A percentile compares a stretch with the other conserved stretches of the same genome.
Evolutionary conservation across 1,139 yeast species (phyloP).

Genomic region (Candida labiduridarum): DNA sequence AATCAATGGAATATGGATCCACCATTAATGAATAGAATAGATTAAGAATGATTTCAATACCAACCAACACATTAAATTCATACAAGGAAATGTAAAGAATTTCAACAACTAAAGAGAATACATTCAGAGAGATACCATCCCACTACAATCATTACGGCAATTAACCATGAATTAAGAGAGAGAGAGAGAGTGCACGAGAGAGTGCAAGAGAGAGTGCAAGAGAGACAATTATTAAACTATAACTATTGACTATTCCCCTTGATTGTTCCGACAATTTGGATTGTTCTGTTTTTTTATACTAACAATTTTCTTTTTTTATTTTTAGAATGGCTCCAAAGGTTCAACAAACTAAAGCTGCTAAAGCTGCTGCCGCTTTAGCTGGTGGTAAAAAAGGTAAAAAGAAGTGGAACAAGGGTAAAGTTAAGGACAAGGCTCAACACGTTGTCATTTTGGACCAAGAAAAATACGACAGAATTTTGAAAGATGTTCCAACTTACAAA

Average conservation of each 20-base stretch:
- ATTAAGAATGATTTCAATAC: no score
- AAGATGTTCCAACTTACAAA: constrained; percentile 99
- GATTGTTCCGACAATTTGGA: not conserved
- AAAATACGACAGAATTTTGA: constrained; percentile 97
- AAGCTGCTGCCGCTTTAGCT: constrained; percentile 99
- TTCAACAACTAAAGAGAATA: no score
- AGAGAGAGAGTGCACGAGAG: not conserved
- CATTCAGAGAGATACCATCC: no score
- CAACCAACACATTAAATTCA: no score
- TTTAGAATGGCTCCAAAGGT: constrained; percentile 96
- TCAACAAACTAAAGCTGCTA: constrained; percentile 99
- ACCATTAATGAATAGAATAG: no score
- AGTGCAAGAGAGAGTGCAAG: no score
- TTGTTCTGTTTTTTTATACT: constrained; percentile 24
- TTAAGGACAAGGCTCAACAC: constrained; percentile 99
- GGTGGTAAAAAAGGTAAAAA: constrained; percentile 99
- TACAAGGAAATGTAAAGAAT: no score
- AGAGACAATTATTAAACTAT: no score
- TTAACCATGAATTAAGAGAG: not conserved
- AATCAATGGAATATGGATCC: not conserved
- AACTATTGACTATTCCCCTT: not conserved
- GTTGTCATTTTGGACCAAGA: constrained; percentile 97
- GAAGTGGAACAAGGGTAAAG: constrained; percentile 99
- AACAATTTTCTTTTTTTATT: constrained; percentile 23
- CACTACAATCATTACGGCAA: not conserved